These are phyloP conservation scores for Oryza glaberrima DNA, from an alignment of 176 grass and related monocot genomes.

Conservation along the genomic window DNA sequence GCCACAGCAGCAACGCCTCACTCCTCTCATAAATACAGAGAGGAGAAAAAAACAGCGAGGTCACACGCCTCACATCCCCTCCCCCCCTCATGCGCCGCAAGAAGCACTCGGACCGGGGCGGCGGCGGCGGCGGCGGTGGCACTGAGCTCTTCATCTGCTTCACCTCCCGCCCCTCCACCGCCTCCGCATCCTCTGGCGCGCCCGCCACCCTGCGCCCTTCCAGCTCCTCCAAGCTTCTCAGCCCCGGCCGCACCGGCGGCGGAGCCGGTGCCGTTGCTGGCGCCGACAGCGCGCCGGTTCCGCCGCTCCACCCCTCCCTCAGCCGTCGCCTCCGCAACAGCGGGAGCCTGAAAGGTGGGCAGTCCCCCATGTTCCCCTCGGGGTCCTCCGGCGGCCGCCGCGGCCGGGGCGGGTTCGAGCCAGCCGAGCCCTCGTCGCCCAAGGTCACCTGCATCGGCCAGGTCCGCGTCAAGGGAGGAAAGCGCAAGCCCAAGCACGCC, in stretches of 20 bases:
- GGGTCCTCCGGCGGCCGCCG: conserved; percentile 48
- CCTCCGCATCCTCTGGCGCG: conserved; percentile 33
- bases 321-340: conserved; percentile 82
- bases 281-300: conserved; percentile 20
- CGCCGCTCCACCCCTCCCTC: conserved; percentile 66
- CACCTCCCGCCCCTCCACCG: conserved; percentile 57
- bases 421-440: conserved; percentile 83
- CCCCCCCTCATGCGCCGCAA: conserved; percentile 61
- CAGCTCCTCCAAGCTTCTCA: conserved; percentile 63
- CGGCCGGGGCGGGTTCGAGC: conserved; percentile 60
- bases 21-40: conserved; percentile 6
- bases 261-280: conserved; percentile 38
- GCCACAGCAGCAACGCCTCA: background rate
- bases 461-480: conserved; percentile 84
- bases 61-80: conserved; percentile 18
- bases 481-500: conserved; percentile 62
- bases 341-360: conserved; percentile 86
- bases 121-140: conserved; percentile 46
- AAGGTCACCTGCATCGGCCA: conserved; percentile 99
- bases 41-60: background rate
- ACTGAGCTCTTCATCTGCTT: conserved; percentile 81
- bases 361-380: conserved; percentile 92
- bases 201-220: conserved; percentile 40
- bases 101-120: conserved; percentile 51
- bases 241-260: conserved; percentile 50